phyloP scores from a whole-genome alignment of 2,329 filamentous ascomycete genomes.

The Ophiostoma fasciatum region DNA sequence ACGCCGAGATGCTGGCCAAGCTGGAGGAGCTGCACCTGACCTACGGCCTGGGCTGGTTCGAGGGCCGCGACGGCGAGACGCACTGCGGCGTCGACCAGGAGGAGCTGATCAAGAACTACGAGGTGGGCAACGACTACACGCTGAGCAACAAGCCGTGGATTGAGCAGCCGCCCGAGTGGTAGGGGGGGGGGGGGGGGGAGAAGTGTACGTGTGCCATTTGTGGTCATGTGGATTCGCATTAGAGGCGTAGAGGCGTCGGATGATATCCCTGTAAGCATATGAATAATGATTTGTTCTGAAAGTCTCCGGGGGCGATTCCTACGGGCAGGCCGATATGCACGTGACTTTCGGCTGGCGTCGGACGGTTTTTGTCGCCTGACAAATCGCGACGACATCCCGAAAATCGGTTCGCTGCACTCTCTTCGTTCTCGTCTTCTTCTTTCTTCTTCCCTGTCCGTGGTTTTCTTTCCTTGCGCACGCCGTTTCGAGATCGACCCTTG shows the following conservation, averaged over 20 bases:
- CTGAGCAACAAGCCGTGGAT: slow-evolving; percentile 37
- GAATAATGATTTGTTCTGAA: no score
- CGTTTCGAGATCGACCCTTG: not conserved
- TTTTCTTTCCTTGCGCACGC: no score
- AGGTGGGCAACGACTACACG: slow-evolving; percentile 41
- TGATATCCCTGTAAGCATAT: no score
- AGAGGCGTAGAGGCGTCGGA: no score
- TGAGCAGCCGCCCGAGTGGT: slow-evolving; percentile 22
- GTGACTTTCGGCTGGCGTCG: no score
- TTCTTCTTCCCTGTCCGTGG: not conserved
- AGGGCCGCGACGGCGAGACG: slow-evolving; percentile 53
- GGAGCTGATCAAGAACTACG: slow-evolving; percentile 50
- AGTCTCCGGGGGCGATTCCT: no score
- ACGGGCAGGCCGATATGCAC: no score
- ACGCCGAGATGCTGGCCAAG: slow-evolving; percentile 43
- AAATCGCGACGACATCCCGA: no score
- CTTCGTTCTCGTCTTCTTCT: not conserved
- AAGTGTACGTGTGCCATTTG: no score
- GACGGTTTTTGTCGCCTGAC: no score
- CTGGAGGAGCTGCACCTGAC: slow-evolving; percentile 33
- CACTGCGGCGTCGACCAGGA: slow-evolving; percentile 71
- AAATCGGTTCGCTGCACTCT: no score
- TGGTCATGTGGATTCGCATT: no score
- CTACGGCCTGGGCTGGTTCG: slow-evolving; percentile 67
- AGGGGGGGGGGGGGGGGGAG: slow-evolving; percentile 9